Percentiles rank a stretch among this genome's conserved stretches.
Conservation (phyloP, 2,329 filamentous ascomycete species). For the Talaromyces funiculosus region DNA sequence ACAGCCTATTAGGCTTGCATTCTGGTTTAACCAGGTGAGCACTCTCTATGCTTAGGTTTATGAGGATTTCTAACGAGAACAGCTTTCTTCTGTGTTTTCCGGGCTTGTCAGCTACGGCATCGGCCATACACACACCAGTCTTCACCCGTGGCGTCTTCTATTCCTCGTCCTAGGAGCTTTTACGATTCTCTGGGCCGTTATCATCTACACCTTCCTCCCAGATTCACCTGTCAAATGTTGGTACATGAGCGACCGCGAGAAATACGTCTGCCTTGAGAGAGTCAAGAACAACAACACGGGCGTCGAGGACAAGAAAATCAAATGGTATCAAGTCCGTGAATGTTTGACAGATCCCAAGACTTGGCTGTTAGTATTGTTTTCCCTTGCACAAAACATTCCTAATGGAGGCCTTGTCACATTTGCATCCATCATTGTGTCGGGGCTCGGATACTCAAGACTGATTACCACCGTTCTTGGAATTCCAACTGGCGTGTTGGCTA, state of each 20-base stretch:
- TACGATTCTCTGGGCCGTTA: slow-evolving; percentile 17
- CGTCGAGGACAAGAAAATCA: slow-evolving; percentile 39
- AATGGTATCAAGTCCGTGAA: slow-evolving; percentile 39
- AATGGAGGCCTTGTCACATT: slow-evolving; percentile 28
- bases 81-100: slow-evolving; percentile 27
- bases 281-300: slow-evolving; percentile 22
- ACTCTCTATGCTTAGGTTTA: slow-evolving; percentile 11
- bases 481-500: slow-evolving; percentile 24
- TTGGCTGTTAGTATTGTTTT: slow-evolving; percentile 20
- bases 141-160: slow-evolving; percentile 19
- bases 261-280: slow-evolving; percentile 21
- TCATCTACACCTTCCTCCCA: slow-evolving; percentile 19
- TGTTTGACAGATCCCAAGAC: slow-evolving; percentile 30
- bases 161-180: slow-evolving; percentile 22
- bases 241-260: slow-evolving; percentile 20
- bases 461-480: slow-evolving; percentile 24
- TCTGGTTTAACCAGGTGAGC: slow-evolving; percentile 13
- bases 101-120: slow-evolving; percentile 31
- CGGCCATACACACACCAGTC: slow-evolving; percentile 25
- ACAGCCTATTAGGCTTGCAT: slow-evolving; percentile 8
- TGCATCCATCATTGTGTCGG: slow-evolving; percentile 23
- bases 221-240: slow-evolving; percentile 19
- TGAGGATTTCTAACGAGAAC: slow-evolving; percentile 6
- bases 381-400: slow-evolving; percentile 22
- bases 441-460: slow-evolving; percentile 21